Base-by-base conservation (phyloP, 2,329 filamentous ascomycete species). In the Fusarium sp. region DNA sequence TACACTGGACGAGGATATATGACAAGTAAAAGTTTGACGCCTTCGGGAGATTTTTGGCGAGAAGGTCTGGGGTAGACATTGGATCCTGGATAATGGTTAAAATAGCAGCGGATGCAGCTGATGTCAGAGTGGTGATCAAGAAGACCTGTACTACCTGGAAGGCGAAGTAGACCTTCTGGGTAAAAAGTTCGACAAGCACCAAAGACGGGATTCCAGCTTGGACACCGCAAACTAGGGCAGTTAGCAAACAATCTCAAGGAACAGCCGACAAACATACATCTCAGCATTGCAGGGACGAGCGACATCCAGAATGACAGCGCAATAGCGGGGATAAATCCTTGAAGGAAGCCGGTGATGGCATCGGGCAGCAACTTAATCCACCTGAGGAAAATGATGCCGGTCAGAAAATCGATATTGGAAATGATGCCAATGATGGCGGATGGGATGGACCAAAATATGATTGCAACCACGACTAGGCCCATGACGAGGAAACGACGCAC, bases 101-200 rank as follows among this genome's bases (percentile, higher is more conserved):
- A 3, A 89, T 84, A 0, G 93, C 89, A 8, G 91, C 87, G 5
- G 93, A 89, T 11, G 94, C 94, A 2, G 94, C 91, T 17, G 94
- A 95, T 3, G 92, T 88, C 31, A 98, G 71, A 0, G 95, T 97
- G 0, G 93, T 90, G 49, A 98, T 89, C 59, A 98, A 82, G 82
- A 98, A 98, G 44, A 97, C 93, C 77, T 98, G 94, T 21, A 98
- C 85, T 43, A 98, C 89, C 78, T 96, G 93, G 82, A 97, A 97
- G 45, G 87, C 89, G 75, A 97, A 99, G 84, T 97, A 98, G 72
- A 89, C 92, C 75, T 94, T 96, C 77, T 98, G 94, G 0, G 93
- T 94, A 61, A 94, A 94, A 10, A 98, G 84, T 79, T 99, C 96
- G 17, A 97, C 90, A 13, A 91, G 87, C 2, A 94, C 91, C 8